Conservation (phyloP, 306 rosid species). For the Cajanus cajan region DNA sequence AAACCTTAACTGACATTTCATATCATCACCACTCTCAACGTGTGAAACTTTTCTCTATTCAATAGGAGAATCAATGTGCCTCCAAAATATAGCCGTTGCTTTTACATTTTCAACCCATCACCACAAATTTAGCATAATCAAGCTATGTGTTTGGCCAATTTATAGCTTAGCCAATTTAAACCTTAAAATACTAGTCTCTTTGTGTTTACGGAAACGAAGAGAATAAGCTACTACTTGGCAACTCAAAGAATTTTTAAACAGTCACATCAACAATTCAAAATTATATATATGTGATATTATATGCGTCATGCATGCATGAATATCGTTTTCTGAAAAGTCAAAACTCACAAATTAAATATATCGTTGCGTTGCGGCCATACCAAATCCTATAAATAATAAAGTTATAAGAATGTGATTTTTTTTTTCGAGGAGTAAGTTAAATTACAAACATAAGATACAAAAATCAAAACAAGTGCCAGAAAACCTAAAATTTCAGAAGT, state of each 20-base stretch:
- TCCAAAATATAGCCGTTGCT: slow-evolving; percentile 48
- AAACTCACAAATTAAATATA: too few relatives aligned
- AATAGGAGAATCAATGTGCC: slow-evolving; percentile 61
- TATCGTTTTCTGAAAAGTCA: background rate
- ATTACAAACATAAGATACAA: background rate
- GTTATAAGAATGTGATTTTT: too few relatives aligned
- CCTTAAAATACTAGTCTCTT: background rate
- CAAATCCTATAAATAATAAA: too few relatives aligned
- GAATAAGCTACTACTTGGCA: background rate
- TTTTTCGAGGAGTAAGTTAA: background rate
- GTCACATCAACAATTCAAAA: background rate
- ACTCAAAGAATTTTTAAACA: background rate
- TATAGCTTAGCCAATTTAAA: background rate
- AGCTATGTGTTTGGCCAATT: too few relatives aligned
- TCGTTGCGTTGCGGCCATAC: too few relatives aligned
- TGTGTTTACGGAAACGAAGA: background rate
- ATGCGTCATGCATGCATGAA: too few relatives aligned
- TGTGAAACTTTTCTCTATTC: slow-evolving; percentile 45
- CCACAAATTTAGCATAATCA: slow-evolving; percentile 15
- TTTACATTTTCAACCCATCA: slow-evolving; percentile 33
- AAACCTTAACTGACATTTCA: slow-evolving; percentile 36
- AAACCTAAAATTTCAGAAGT: background rate
- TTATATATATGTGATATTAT: too few relatives aligned
- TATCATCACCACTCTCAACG: slow-evolving; percentile 27
- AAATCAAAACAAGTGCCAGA: background rate